Evolutionary conservation across 2,329 filamentous ascomycete species (phyloP).

Genomic region (Periconia macrospinosa): DNA sequence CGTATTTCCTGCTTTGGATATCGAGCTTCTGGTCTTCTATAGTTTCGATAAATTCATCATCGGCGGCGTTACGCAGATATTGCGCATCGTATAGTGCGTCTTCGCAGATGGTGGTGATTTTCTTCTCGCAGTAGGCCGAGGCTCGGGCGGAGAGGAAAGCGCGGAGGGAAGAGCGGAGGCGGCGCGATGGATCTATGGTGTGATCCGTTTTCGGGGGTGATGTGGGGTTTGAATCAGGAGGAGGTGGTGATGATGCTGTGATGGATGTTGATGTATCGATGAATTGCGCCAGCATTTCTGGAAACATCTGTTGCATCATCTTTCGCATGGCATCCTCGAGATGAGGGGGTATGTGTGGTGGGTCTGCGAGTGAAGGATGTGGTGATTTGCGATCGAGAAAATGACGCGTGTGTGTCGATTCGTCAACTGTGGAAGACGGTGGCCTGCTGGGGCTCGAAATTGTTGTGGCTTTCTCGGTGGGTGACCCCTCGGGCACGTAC

Average conservation of each 20-base stretch:
- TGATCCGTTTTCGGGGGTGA: not conserved
- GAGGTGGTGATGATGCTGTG: not conserved
- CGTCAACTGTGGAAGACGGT: not conserved
- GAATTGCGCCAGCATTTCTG: conserved; percentile 5
- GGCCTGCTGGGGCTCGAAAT: conserved; percentile 4
- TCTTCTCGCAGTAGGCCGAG: not conserved
- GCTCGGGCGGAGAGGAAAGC: conserved; percentile 2
- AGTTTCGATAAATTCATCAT: conserved; percentile 1
- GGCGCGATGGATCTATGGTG: not conserved
- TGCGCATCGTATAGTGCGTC: conserved; percentile 3
- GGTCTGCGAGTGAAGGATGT: not conserved
- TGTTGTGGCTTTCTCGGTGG: conserved; percentile 12
- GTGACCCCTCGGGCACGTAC: conserved; percentile 3
- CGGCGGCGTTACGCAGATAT: conserved; percentile 1
- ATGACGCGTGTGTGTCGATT: not conserved
- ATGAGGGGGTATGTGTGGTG: not conserved
- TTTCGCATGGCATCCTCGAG: conserved; percentile 6
- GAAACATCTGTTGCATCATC: conserved; percentile 5
- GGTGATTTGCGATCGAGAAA: not conserved
- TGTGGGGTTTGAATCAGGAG: not conserved
- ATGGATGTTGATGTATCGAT: conserved; percentile 1
- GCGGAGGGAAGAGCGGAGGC: not conserved
- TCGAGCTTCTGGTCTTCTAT: conserved; percentile 6
- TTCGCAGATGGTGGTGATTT: not conserved
- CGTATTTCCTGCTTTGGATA: not conserved